These are phyloP conservation scores for Wickerhamomyces chambardii DNA, from an alignment of 805 yeast genomes.

Conservation along the genomic window DNA sequence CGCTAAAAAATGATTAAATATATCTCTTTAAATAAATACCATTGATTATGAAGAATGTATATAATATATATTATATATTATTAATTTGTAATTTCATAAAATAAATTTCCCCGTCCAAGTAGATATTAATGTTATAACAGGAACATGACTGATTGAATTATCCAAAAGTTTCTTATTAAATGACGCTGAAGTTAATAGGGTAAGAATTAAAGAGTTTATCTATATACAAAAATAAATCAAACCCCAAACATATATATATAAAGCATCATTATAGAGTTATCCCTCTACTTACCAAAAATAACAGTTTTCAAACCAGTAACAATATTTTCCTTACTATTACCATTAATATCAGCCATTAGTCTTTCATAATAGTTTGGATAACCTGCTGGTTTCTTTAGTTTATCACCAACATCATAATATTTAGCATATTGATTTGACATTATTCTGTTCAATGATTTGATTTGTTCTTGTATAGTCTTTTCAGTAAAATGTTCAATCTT, in stretches of 20 bases:
- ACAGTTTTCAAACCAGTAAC: conserved; percentile 66
- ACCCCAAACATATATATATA: background rate
- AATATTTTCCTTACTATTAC: conserved; percentile 60
- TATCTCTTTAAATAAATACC: too few relatives aligned
- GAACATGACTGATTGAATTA: too few relatives aligned
- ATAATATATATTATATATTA: too few relatives aligned
- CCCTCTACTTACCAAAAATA: conserved; percentile 66
- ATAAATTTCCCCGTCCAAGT: too few relatives aligned
- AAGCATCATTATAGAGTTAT: too few relatives aligned
- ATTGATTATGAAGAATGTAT: too few relatives aligned
- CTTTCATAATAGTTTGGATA: conserved; percentile 73
- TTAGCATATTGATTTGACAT: conserved; percentile 52
- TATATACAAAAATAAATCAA: background rate
- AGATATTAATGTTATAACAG: too few relatives aligned
- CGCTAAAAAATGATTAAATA: conserved; percentile 14
- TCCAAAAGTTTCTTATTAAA: too few relatives aligned
- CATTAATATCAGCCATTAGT: conserved; percentile 59
- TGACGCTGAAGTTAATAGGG: too few relatives aligned
- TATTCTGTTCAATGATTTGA: conserved; percentile 45
- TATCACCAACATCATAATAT: conserved; percentile 56
- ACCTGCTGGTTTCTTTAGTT: conserved; percentile 72
- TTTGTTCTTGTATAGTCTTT: conserved; percentile 41
- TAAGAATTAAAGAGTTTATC: too few relatives aligned
- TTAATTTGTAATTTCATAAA: too few relatives aligned
- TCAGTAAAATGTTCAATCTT: conserved; percentile 42